Conservation (phyloP, 2,329 filamentous ascomycete genomes). For the Tolypocladium inflatum region DNA sequence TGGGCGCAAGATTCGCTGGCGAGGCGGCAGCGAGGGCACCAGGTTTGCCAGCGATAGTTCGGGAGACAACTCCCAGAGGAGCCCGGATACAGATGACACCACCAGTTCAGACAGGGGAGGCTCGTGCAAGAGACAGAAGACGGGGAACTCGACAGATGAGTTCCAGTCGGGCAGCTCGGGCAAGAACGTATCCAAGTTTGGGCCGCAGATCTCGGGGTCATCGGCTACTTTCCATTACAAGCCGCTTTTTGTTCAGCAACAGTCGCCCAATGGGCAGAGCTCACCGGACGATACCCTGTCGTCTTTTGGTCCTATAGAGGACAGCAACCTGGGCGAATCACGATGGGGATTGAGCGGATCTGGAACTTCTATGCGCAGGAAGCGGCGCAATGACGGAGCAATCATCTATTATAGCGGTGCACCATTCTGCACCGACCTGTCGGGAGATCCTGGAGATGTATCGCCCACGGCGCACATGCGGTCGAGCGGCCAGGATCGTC, state of each 20-base stretch:
- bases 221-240: conserved; percentile 52
- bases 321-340: conserved; percentile 39
- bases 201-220: conserved; percentile 25
- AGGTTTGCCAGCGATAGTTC: conserved; percentile 56
- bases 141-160: conserved; percentile 22
- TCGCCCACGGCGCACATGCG: conserved; percentile 39
- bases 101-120: conserved; percentile 31
- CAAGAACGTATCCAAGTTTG: conserved; percentile 30
- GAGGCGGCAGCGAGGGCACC: conserved; percentile 56
- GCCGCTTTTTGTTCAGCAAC: conserved; percentile 47
- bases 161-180: conserved; percentile 22
- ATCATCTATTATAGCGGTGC: conserved; percentile 79
- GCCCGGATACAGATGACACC: conserved; percentile 40
- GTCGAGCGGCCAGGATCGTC: conserved; percentile 30
- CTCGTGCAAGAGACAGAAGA: conserved; percentile 37
- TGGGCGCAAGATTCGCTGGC: conserved; percentile 73
- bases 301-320: conserved; percentile 36
- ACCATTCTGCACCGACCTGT: conserved; percentile 72
- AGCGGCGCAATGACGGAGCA: conserved; percentile 56
- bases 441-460: conserved; percentile 48
- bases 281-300: conserved; percentile 40
- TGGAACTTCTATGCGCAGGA: conserved; percentile 37
- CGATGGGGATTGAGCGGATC: conserved; percentile 37
- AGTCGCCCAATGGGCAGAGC: conserved; percentile 34
- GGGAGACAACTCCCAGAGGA: conserved; percentile 35